A percentile compares a stretch with the other conserved stretches of the same genome.
These are phyloP conservation scores for Neonectria sp. DNA, from an alignment of 2,329 filamentous ascomycete species.

Conservation along the genomic window DNA sequence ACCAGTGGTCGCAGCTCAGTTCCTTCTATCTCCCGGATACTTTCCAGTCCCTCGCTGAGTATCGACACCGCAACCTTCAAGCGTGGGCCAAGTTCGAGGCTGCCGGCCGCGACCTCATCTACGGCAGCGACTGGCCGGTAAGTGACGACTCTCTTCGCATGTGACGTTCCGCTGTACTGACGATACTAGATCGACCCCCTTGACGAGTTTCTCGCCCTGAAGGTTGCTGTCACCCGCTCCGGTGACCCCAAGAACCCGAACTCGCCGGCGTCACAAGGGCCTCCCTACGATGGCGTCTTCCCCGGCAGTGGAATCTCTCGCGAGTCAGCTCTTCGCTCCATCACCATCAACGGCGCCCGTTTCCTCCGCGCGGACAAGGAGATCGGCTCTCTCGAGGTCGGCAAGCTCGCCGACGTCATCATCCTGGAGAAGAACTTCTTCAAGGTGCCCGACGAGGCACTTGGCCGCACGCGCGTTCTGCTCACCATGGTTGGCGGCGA, in stretches of 20 bases:
- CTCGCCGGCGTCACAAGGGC: conserved; percentile 42
- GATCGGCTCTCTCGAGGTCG: conserved; percentile 45
- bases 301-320: conserved; percentile 44
- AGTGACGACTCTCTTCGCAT: conserved; percentile 13
- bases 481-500: conserved; percentile 48
- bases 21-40: conserved; percentile 46
- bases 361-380: conserved; percentile 45
- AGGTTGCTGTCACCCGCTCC: conserved; percentile 45
- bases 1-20: conserved; percentile 49
- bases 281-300: conserved; percentile 39
- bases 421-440: conserved; percentile 47
- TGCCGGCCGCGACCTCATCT: conserved; percentile 37
- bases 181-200: conserved; percentile 45
- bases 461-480: conserved; percentile 44
- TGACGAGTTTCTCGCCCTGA: conserved; percentile 47
- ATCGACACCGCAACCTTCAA: conserved; percentile 48
- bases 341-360: conserved; percentile 43
- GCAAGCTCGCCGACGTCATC: conserved; percentile 48
- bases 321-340: conserved; percentile 38
- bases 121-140: conserved; percentile 49
- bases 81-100: conserved; percentile 40
- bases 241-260: conserved; percentile 46
- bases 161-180: too few relatives aligned
- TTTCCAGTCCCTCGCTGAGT: conserved; percentile 38
- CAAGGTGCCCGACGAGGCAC: conserved; percentile 41